Base-by-base conservation (phyloP, 495 filamentous ascomycete species). In the Darksidea phi region DNA sequence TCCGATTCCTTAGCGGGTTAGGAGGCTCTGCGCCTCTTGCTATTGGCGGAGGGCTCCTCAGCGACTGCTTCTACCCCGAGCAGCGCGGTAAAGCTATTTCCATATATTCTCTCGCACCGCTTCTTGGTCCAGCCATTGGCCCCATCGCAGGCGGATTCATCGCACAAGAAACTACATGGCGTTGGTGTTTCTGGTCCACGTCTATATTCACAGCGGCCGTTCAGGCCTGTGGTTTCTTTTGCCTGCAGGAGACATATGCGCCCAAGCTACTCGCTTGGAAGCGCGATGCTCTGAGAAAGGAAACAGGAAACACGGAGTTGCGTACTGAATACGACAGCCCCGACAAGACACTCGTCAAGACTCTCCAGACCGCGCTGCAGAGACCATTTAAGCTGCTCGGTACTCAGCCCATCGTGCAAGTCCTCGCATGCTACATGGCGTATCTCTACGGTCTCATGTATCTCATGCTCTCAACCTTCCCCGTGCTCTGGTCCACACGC, bases 401-500 rank as follows among this genome's bases (percentile, higher is more conserved):
- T 52, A 80, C 80, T 0, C 80, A 84, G 57, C 80, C 81, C 21
- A 83, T 84, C 67, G 76, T 81, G 11, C 68, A 72, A 34, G 72
- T 79, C 54, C 73, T 88, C 10, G 79, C 85, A 6, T 28, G 80
- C 7, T 87, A 86, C 72, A 83, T 84, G 80, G 82, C 82, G 57
- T 91, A 85, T 68, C 72, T 87, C 37, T 91, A 88, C 72, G 88
- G 87, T 2, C 71, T 89, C 15, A 84, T 86, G 76, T 91, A 90
- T 66, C 81, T 91, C 3, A 79, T 89, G 46, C 77, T 90, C 6
- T 82, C 85, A 4, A 86, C 84, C 26, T 89, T 89, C 72, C 84
- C 87, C 0, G 48, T 61, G 15, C 82, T 91, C 32, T 90, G 84
- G 82, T 79, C 77, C 10, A 45, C 57, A 3, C 75, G 76, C 25